Base-by-base conservation (phyloP, 441 rosid genomes). In the Erodium texanum region DNA sequence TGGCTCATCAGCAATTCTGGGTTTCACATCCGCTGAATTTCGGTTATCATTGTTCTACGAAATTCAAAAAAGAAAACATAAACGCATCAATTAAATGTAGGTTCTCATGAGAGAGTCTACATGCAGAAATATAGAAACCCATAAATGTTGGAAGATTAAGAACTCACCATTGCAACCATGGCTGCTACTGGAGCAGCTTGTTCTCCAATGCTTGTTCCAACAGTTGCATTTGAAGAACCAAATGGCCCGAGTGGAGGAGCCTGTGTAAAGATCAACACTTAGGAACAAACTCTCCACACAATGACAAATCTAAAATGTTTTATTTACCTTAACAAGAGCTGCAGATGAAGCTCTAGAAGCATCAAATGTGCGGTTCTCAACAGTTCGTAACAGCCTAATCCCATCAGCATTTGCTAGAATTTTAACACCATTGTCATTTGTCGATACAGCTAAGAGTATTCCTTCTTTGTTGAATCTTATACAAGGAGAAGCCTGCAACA, bases 381-480 rank as follows among this genome's bases (percentile, higher is more conserved):
- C 76, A 9, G 85, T 77, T 38, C 89, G 77, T 66, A 89, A 74
- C 71, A 92, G 74, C 81, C 88, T 84, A 24, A 82, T 64, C 68
- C 94, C 98, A 72, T 92, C 92, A 16, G 87, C 71, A 78, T 81
- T 89, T 48, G 96, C 96, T 68, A 92, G 79, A 72, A 92, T 78
- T 78, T 83, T 89, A 62, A 92, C 71, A 61, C 86, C 79, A 76
- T 86, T 84, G 70, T 92, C 98, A 76, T 71, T 84, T 64, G 98
- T 87, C 54, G 98, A 87, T 73, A 87, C 84, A 61, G 98, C 92
- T 76, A 89, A 80, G 29, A 92, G 74, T 20, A 80, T 80, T 66
- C 98, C 96, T 78, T 89, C 93, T 81, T 81, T 89, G 80, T 85
- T 87, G 75, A 89, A 88, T 80, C 87, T 81, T 72, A 92, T 74